A percentile compares a stretch with the other conserved stretches of the same genome.
These are phyloP conservation scores for Botrytis fabae DNA, from an alignment of 2,329 filamentous ascomycete genomes.

Conservation along the genomic window DNA sequence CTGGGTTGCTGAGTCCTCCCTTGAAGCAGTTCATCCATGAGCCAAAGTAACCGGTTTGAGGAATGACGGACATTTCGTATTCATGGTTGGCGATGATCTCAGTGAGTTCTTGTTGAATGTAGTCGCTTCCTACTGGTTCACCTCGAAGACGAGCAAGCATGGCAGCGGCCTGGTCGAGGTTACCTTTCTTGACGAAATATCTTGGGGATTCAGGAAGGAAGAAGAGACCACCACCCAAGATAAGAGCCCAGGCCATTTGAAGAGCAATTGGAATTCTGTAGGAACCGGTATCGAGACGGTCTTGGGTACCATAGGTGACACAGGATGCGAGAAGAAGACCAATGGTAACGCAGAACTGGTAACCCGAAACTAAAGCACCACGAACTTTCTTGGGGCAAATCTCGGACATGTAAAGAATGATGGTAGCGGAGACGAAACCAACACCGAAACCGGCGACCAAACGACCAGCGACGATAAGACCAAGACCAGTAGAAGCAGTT, in stretches of 20 bases:
- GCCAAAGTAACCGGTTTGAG: constrained; percentile 62
- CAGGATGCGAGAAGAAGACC: constrained; percentile 74
- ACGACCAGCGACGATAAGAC: constrained; percentile 58
- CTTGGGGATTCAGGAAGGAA: constrained; percentile 83
- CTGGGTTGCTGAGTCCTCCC: constrained; percentile 61
- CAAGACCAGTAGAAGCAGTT: constrained; percentile 55
- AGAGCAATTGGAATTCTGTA: constrained; percentile 81
- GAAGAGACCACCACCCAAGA: constrained; percentile 70
- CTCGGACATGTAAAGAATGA: constrained; percentile 75
- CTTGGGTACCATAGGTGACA: constrained; percentile 70
- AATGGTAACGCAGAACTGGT: constrained; percentile 82
- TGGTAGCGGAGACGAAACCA: constrained; percentile 76
- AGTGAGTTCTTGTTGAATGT: constrained; percentile 74
- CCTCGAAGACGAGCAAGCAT: constrained; percentile 70
- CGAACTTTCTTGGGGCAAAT: constrained; percentile 68
- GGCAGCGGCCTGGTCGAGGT: constrained; percentile 62
- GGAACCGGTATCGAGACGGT: constrained; percentile 60
- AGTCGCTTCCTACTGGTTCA: constrained; percentile 70
- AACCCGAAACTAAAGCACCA: constrained; percentile 76
- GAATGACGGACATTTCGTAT: constrained; percentile 73
- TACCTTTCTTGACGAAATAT: constrained; percentile 78
- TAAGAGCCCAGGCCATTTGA: constrained; percentile 78
- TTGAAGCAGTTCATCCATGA: constrained; percentile 70
- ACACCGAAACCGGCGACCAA: constrained; percentile 75
- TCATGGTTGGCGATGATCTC: constrained; percentile 90